Conservation (phyloP, 2,329 filamentous ascomycete species). For the Penicillium palitans region DNA sequence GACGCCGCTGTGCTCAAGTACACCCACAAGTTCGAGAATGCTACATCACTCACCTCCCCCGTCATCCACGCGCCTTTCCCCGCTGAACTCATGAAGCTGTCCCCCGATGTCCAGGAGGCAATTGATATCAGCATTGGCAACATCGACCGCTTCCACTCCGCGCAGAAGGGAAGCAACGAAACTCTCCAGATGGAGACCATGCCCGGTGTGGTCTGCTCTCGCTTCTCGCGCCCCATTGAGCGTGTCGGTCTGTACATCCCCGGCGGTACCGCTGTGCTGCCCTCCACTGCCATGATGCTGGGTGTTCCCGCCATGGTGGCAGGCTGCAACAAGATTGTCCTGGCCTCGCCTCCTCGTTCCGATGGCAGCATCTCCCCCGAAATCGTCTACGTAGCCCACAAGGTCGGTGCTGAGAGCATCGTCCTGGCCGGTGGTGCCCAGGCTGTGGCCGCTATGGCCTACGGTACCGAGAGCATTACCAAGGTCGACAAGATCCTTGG, state of each 20-base stretch:
- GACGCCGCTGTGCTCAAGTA: constrained; percentile 88
- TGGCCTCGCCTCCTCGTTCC: constrained; percentile 84
- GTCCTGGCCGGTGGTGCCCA: constrained; percentile 94
- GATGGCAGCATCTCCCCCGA: constrained; percentile 93
- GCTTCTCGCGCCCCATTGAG: constrained; percentile 90
- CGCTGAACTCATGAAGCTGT: constrained; percentile 77
- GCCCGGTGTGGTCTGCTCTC: constrained; percentile 92
- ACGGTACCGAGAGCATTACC: constrained; percentile 88
- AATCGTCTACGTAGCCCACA: constrained; percentile 96
- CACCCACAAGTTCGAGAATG: constrained; percentile 97
- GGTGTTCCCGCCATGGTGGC: constrained; percentile 97
- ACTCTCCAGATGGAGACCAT: constrained; percentile 89
- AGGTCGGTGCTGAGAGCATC: constrained; percentile 92
- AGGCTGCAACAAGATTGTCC: constrained; percentile 89
- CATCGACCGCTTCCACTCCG: constrained; percentile 89
- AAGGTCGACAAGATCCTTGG: constrained; percentile 99
- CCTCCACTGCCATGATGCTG: constrained; percentile 95
- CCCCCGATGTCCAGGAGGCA: constrained; percentile 81
- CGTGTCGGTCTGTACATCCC: constrained; percentile 95
- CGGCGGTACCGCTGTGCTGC: constrained; percentile 93
- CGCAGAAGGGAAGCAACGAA: constrained; percentile 76
- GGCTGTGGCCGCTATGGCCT: constrained; percentile 93
- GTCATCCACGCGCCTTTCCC: constrained; percentile 90
- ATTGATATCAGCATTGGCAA: constrained; percentile 94
- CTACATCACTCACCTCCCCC: constrained; percentile 82